These are phyloP conservation scores for Boletus reticulatus DNA, from an alignment of 768 basidiomycete genomes.

Conservation along the genomic window DNA sequence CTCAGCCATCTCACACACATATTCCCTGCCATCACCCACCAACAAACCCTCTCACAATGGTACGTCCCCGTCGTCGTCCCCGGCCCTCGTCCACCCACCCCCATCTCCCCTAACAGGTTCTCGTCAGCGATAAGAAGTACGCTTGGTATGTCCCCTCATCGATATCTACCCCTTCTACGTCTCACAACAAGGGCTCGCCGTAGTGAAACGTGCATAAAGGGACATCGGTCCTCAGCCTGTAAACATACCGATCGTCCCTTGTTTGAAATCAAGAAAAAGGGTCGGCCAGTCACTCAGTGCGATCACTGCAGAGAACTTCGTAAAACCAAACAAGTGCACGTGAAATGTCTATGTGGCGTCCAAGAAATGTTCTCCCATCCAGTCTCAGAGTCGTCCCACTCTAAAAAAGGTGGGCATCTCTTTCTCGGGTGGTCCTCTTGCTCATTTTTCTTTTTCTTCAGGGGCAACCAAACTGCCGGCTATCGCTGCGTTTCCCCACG, in stretches of 20 bases:
- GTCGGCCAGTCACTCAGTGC: conserved; percentile 56
- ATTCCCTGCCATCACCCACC: neutral
- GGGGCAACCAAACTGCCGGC: conserved; percentile 60
- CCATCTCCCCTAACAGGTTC: conserved; percentile 43
- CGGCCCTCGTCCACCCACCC: neutral
- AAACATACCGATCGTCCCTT: conserved; percentile 85
- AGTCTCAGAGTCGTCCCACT: conserved; percentile 27
- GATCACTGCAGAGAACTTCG: conserved; percentile 45
- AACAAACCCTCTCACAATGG: conserved; percentile 39
- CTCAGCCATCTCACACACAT: conserved; percentile 2
- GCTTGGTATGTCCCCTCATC: conserved; percentile 60
- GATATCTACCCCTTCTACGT: neutral
- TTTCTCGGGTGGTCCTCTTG: neutral
- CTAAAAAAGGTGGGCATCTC: conserved; percentile 62
- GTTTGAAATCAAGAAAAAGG: conserved; percentile 76
- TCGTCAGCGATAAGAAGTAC: conserved; percentile 76
- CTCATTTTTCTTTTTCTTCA: conserved; percentile 36
- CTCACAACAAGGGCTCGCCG: conserved; percentile 1
- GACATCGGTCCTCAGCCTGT: conserved; percentile 87
- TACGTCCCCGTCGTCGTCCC: conserved; percentile 22
- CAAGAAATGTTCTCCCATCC: conserved; percentile 34
- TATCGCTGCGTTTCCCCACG: conserved; percentile 77
- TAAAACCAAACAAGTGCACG: conserved; percentile 46
- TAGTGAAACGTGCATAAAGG: conserved; percentile 93
- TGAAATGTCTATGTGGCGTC: conserved; percentile 40